These are phyloP conservation scores for Fraxinus floribunda DNA, from an alignment of 305 asterid genomes.

Conservation along the genomic window DNA sequence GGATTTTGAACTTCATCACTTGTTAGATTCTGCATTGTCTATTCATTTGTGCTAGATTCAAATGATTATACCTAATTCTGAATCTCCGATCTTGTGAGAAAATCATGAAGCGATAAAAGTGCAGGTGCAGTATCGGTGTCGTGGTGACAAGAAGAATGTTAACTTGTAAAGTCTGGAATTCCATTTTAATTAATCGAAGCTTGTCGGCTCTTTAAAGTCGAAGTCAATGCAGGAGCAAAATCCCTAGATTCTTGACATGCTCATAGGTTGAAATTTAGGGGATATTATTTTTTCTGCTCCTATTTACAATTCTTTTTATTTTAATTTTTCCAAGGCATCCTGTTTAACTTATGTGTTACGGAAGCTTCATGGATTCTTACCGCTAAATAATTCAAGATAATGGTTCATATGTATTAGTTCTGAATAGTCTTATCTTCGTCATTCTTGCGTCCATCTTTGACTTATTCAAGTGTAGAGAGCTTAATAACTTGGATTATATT, in stretches of 20 bases:
- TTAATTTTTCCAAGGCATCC: not conserved
- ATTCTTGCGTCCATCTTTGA: not conserved
- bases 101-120: not conserved
- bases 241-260: not conserved
- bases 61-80: not conserved
- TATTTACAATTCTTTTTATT: not conserved
- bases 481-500: slow-evolving; percentile 2
- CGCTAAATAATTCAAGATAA: not conserved
- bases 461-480: slow-evolving; percentile 3
- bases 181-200: not conserved
- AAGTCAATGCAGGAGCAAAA: not conserved
- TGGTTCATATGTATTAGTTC: slow-evolving; percentile 5
- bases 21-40: slow-evolving; percentile 12
- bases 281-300: not conserved
- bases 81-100: slow-evolving; percentile 10
- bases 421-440: not conserved
- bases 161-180: not conserved
- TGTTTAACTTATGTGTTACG: not conserved
- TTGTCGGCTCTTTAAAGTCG: not conserved
- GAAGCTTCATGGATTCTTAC: slow-evolving; percentile 5
- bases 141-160: not conserved
- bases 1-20: not conserved
- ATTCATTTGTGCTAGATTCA: slow-evolving; percentile 14
- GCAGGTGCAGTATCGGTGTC: not conserved
- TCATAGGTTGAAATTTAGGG: not conserved